phyloP scores from a whole-genome alignment of 805 yeast species.

The Teunomyces tritomae region DNA sequence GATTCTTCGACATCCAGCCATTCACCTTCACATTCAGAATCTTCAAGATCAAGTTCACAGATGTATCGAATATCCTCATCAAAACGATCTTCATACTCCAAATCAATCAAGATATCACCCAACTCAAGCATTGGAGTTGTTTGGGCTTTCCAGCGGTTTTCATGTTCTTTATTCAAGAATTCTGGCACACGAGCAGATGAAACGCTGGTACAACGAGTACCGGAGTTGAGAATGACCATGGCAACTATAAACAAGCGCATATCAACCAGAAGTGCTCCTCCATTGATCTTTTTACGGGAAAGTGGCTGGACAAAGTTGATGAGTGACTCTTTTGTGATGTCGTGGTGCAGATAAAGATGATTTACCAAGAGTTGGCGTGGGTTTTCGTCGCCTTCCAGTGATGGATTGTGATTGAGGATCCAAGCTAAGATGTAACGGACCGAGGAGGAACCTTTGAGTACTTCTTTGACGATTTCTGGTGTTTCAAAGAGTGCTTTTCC shows the following conservation, averaged over 20 bases:
- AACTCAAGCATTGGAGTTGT: conserved; percentile 36
- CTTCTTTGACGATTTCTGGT: conserved; percentile 31
- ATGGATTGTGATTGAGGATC: conserved; percentile 44
- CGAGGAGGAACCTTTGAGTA: conserved; percentile 61
- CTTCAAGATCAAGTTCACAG: conserved; percentile 54
- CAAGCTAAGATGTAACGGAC: conserved; percentile 61
- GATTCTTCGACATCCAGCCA: conserved; percentile 15
- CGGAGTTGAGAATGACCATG: conserved; percentile 33
- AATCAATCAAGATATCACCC: conserved; percentile 51
- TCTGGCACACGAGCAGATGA: background rate
- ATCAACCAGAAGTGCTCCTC: conserved; percentile 59
- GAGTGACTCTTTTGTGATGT: conserved; percentile 57
- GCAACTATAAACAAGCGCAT: conserved; percentile 58
- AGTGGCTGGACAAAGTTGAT: conserved; percentile 63
- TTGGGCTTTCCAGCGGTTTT: conserved; percentile 17
- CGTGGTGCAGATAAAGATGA: conserved; percentile 35
- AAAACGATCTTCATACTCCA: conserved; percentile 60
- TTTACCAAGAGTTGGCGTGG: background rate
- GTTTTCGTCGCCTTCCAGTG: conserved; percentile 12
- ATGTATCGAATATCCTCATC: conserved; percentile 68
- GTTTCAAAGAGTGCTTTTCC: conserved; percentile 20
- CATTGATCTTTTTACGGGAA: conserved; percentile 54
- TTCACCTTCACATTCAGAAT: conserved; percentile 18
- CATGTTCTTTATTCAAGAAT: conserved; percentile 7
- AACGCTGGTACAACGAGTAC: conserved; percentile 15